Conservation (phyloP, 306 rosid genomes). For the Hippophae tibetana region DNA sequence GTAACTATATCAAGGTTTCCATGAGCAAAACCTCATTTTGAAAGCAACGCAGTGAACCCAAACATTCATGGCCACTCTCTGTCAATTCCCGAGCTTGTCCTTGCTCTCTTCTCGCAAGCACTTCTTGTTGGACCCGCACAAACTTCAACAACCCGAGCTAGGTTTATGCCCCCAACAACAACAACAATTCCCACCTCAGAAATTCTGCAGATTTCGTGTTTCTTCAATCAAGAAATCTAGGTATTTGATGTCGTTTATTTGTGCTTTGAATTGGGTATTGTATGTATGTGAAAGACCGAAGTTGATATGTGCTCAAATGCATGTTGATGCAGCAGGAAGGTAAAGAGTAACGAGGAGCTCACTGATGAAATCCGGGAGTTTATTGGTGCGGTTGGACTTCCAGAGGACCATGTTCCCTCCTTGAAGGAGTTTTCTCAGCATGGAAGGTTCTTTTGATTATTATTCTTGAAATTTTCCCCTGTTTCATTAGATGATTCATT, state of each 20-base stretch:
- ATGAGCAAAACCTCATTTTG: neutral
- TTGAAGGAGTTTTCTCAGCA: slow-evolving; percentile 60
- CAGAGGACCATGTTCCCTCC: slow-evolving; percentile 57
- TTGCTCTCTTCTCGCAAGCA: slow-evolving; percentile 23
- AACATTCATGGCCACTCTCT: slow-evolving; percentile 27
- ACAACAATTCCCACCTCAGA: slow-evolving; percentile 6
- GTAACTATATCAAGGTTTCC: no score
- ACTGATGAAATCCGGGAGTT: slow-evolving; percentile 58
- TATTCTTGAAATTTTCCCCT: neutral
- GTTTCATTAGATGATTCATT: neutral
- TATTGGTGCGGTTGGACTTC: slow-evolving; percentile 48
- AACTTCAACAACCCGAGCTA: slow-evolving; percentile 11
- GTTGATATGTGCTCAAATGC: neutral
- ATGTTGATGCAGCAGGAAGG: slow-evolving; percentile 25
- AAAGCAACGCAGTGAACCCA: neutral
- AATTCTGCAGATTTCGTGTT: slow-evolving; percentile 20
- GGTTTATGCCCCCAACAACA: slow-evolving; percentile 7
- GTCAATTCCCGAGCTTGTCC: slow-evolving; percentile 17
- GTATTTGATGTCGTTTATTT: slow-evolving; percentile 14
- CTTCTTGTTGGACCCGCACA: slow-evolving; percentile 21
- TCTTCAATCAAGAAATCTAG: slow-evolving; percentile 32
- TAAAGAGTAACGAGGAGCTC: slow-evolving; percentile 68
- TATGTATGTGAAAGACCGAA: neutral
- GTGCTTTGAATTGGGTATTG: neutral
- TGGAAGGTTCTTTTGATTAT: slow-evolving; percentile 49